These are phyloP conservation scores for Sporothrix variecibatus DNA, from an alignment of 2,329 filamentous ascomycete species.

Conservation along the genomic window DNA sequence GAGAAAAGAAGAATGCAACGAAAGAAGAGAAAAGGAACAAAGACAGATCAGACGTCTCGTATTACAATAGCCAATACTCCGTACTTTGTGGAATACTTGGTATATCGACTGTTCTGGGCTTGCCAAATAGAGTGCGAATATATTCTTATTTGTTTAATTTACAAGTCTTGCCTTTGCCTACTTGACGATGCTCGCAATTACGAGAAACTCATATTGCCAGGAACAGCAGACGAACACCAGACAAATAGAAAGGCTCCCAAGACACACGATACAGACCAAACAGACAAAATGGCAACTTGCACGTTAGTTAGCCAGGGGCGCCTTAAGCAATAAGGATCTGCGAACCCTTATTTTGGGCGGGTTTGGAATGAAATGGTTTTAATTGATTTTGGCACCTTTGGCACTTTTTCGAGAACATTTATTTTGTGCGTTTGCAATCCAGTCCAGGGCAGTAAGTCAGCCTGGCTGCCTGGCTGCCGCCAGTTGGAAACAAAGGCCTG, in stretches of 20 bases:
- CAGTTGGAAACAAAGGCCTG: not conserved
- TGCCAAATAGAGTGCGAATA: not conserved
- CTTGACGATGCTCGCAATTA: not conserved
- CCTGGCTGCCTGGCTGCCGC: not conserved
- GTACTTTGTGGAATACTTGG: not conserved
- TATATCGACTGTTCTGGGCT: not conserved
- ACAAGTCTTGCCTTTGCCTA: not conserved
- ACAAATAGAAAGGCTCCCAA: not conserved
- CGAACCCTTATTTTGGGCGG: constrained; percentile 15
- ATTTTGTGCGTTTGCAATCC: not conserved
- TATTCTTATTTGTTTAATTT: not conserved
- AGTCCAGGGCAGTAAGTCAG: not conserved
- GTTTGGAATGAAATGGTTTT: not conserved
- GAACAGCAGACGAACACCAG: not conserved
- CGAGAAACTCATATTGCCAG: not conserved
- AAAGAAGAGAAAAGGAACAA: not conserved
- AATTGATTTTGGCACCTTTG: not conserved
- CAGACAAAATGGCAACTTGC: not conserved
- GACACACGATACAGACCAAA: not conserved
- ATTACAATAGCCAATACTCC: not conserved
- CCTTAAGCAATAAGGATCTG: not conserved
- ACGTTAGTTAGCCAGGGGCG: not conserved
- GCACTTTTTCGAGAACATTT: not conserved
- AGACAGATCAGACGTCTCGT: not conserved
- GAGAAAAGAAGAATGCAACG: not conserved